Base-by-base conservation (phyloP, 306 rosid species). In the Gynostemma pentaphyllum region DNA sequence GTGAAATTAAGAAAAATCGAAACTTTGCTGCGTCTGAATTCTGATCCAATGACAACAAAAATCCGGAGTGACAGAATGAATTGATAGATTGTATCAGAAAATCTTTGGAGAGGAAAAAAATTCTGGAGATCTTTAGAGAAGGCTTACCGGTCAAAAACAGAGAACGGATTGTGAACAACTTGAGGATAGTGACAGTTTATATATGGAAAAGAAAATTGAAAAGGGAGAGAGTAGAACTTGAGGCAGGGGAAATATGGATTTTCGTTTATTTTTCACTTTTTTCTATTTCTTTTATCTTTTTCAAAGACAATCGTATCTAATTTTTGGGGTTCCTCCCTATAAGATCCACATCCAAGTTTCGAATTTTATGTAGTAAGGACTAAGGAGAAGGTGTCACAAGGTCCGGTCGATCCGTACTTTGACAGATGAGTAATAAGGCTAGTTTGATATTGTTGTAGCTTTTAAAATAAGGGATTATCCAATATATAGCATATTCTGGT, bases 141-240 rank as follows among this genome's bases (percentile, higher is more conserved):
- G 24, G 49, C 37, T 61, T 61, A 61, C 66, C 15, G 66, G 50
- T 61, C 66, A 40, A 61, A 61, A 12, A 23, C 23, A 34, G 50
- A 40, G 66, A 41, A 23, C 37, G 23, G 22, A 61, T 41, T 40
- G 66, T 39, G 65, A 61, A 61, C 37, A 40, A 41, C 37, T 7
- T 8, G 22, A 14, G 23, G 50, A 61, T 40, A 39, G 37, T 23
- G 50, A 61, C 23, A 30, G 50, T 40, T 61, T 41, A 29, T 61
- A 40, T 61, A 23, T 61, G 24, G 21, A 29, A 10, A 61, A 61
- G 49, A 22, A 61, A 40, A 61, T 37, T 40, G 22, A 29, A 22
- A 61, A 10, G 29, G 40, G 13, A 61, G 66, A 40, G 12, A 32
- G 37, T 22, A 12, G 37, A 41, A 41, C 15, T 41, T 41, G 66